phyloP scores from a whole-genome alignment of 768 basidiomycete genomes.

The Termitomyces sp. region DNA sequence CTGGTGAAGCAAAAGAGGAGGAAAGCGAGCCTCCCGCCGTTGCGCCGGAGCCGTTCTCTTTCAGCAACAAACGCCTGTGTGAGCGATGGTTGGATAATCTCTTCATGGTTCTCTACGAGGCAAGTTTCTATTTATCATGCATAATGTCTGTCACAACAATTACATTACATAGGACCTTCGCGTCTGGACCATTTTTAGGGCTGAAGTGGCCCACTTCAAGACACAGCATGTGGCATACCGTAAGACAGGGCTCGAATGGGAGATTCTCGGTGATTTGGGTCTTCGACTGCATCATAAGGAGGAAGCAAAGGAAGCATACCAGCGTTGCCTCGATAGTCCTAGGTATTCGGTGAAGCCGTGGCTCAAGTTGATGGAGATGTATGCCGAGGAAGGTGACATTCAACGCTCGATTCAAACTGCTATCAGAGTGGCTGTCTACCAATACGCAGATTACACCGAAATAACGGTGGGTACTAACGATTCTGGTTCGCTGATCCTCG shows the following conservation, averaged over 20 bases:
- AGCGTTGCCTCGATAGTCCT: conserved; percentile 84
- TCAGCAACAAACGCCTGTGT: conserved; percentile 94
- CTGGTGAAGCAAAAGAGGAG: conserved; percentile 38
- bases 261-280: conserved; percentile 94
- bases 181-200: conserved; percentile 98
- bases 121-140: conserved; percentile 15
- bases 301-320: conserved; percentile 97
- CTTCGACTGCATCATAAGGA: conserved; percentile 94
- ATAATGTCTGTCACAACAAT: not conserved
- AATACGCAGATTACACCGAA: conserved; percentile 85
- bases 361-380: conserved; percentile 91
- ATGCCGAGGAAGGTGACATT: conserved; percentile 95
- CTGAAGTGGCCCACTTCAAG: conserved; percentile 98
- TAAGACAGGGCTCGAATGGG: conserved; percentile 97
- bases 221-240: conserved; percentile 97
- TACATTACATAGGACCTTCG: conserved; percentile 67
- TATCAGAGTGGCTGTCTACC: conserved; percentile 89
- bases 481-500: not conserved
- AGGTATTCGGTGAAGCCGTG: conserved; percentile 91
- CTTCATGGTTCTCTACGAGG: conserved; percentile 98
- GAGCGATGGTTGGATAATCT: conserved; percentile 97
- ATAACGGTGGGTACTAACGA: conserved; percentile 58
- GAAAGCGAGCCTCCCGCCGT: conserved; percentile 27
- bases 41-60: conserved; percentile 69
- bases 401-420: conserved; percentile 87